Conservation (phyloP, 257 asterid species). For the Capsicum rhomboideum region DNA sequence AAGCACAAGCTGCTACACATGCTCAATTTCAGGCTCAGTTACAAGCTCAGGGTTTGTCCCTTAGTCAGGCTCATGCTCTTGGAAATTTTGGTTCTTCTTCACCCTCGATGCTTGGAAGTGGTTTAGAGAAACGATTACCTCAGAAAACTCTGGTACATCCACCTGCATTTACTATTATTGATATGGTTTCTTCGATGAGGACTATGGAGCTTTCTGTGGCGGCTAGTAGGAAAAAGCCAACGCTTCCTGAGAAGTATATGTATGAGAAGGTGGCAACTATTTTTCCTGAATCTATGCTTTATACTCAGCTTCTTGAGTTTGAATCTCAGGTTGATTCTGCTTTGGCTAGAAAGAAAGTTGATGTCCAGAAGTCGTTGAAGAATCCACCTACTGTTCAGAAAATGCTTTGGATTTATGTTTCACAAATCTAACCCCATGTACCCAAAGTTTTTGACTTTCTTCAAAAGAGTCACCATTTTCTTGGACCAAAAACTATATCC, state of each 20-base stretch:
- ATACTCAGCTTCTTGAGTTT: conserved; percentile 94
- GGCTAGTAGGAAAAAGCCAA: conserved; percentile 88
- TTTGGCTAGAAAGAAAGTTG: conserved; percentile 79
- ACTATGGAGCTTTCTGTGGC: conserved; percentile 74
- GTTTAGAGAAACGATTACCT: conserved; percentile 48
- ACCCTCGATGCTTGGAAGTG: conserved; percentile 63
- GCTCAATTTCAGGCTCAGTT: conserved; percentile 73
- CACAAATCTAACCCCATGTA: conserved; percentile 60
- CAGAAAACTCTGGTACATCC: conserved; percentile 93
- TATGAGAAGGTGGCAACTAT: conserved; percentile 93
- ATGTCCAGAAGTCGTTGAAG: conserved; percentile 83
- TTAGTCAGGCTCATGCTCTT: conserved; percentile 55
- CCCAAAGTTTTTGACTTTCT: conserved; percentile 84
- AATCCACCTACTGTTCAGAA: conserved; percentile 75
- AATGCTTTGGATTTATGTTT: conserved; percentile 74
- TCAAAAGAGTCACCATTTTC: conserved; percentile 81
- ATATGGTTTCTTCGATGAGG: conserved; percentile 61
- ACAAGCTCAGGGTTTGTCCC: conserved; percentile 83
- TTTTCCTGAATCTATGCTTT: conserved; percentile 92
- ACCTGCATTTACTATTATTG: conserved; percentile 47
- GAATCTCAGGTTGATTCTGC: conserved; percentile 94
- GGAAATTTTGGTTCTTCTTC: conserved; percentile 72
- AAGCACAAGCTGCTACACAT: conserved; percentile 38
- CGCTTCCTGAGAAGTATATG: conserved; percentile 84
- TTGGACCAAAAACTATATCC: conserved; percentile 88